phyloP scores from a whole-genome alignment of 176 grass and related monocot species.

The sorghum (Sorghum bicolor) region Sorghum_bicolor_NCBIv3 NC_012879.2:3891501-3892000 shows the following conservation, averaged over 20 bases:
- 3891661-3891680: conserved; percentile 86
- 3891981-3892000: neutral
- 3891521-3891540: neutral
- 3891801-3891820: neutral
- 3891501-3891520: conserved; percentile 32
- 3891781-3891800: neutral
- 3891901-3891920: conserved; percentile 99
- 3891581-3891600: neutral
- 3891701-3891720: conserved; percentile 37
- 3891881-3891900: conserved; percentile 74
- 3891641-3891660: conserved; percentile 86
- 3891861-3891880: conserved; percentile 88
- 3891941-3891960: neutral
- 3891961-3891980: neutral
- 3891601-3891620: conserved; percentile 31
- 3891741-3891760: neutral
- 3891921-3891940: conserved; percentile 16
- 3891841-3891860: neutral
- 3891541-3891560: neutral
- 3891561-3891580: neutral
- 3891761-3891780: neutral
- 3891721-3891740: neutral
- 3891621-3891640: neutral
- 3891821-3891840: neutral
- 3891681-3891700: conserved; percentile 97